Percentiles rank a stretch among this genome's conserved stretches.
Evolutionary conservation across 306 rosid species (phyloP).

Genomic region (Vigna hirtella): DNA sequence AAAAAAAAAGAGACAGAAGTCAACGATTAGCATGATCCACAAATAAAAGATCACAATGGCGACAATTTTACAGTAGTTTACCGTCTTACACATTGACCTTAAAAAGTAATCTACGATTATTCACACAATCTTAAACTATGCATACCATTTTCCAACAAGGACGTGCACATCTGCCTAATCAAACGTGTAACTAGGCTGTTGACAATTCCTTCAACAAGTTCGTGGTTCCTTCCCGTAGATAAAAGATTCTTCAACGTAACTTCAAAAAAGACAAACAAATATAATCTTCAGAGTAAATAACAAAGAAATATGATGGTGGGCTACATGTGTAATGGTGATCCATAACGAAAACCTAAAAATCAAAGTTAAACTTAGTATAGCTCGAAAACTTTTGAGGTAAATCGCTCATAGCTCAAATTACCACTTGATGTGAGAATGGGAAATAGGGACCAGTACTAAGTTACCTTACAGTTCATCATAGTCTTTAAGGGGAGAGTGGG

Average conservation of each 20-base stretch:
- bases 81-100: not conserved
- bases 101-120: conserved; percentile 20
- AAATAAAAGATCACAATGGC: not conserved
- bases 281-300: conserved; percentile 35
- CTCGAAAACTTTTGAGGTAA: conserved; percentile 5
- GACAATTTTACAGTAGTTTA: not conserved
- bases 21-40: conserved; percentile 2
- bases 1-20: conserved; percentile 7
- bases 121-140: conserved; percentile 39
- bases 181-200: conserved; percentile 72
- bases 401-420: conserved; percentile 19
- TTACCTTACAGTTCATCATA: conserved; percentile 8
- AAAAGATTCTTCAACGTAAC: conserved; percentile 75
- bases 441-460: not conserved
- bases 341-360: conserved; percentile 13
- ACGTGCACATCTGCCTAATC: conserved; percentile 67
- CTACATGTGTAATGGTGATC: conserved; percentile 20
- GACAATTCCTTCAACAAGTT: conserved; percentile 71
- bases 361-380: conserved; percentile 24
- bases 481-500: not conserved
- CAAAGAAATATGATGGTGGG: conserved; percentile 8
- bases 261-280: conserved; percentile 47
- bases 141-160: conserved; percentile 69
- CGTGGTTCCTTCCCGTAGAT: conserved; percentile 56
- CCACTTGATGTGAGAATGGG: conserved; percentile 18